Percentiles rank a stretch among this genome's conserved stretches.
Conservation (phyloP, 768 basidiomycete genomes). For the Panus rudis region DNA sequence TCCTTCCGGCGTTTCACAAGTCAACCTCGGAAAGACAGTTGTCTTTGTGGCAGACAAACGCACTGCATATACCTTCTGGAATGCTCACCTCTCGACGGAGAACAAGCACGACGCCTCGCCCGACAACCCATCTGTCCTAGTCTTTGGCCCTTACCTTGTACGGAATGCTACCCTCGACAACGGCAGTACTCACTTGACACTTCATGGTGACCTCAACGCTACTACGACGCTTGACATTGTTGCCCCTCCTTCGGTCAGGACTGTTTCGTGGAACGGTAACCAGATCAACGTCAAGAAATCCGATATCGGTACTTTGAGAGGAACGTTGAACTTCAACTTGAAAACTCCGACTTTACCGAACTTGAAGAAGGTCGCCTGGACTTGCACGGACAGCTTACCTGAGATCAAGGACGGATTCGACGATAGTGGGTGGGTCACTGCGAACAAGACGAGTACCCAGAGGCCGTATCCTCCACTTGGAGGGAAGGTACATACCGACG, state of each 20-base stretch:
- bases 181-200: slow-evolving; percentile 7
- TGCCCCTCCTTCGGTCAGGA: slow-evolving; percentile 12
- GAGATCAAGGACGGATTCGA: slow-evolving; percentile 21
- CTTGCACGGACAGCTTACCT: slow-evolving; percentile 21
- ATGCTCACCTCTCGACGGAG: slow-evolving; percentile 12
- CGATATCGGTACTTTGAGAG: slow-evolving; percentile 9
- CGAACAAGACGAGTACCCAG: slow-evolving; percentile 20
- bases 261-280: slow-evolving; percentile 23
- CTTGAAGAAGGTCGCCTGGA: slow-evolving; percentile 17
- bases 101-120: slow-evolving; percentile 15
- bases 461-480: slow-evolving; percentile 16
- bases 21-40: slow-evolving; percentile 6
- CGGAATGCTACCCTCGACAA: slow-evolving; percentile 19
- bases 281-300: slow-evolving; percentile 6
- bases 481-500: slow-evolving; percentile 10
- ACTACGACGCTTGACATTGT: slow-evolving; percentile 17
- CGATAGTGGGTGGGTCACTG: slow-evolving; percentile 20
- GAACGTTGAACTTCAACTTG: slow-evolving; percentile 5
- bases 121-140: slow-evolving; percentile 15
- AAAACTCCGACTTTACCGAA: slow-evolving; percentile 11
- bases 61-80: slow-evolving; percentile 21
- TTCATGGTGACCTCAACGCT: slow-evolving; percentile 22
- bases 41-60: slow-evolving; percentile 21
- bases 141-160: slow-evolving; percentile 26
- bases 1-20: slow-evolving; percentile 9